A percentile compares a stretch with the other conserved stretches of the same genome.
Conservation (phyloP, 2,329 filamentous ascomycete species). For the Thelonectria blattea region DNA sequence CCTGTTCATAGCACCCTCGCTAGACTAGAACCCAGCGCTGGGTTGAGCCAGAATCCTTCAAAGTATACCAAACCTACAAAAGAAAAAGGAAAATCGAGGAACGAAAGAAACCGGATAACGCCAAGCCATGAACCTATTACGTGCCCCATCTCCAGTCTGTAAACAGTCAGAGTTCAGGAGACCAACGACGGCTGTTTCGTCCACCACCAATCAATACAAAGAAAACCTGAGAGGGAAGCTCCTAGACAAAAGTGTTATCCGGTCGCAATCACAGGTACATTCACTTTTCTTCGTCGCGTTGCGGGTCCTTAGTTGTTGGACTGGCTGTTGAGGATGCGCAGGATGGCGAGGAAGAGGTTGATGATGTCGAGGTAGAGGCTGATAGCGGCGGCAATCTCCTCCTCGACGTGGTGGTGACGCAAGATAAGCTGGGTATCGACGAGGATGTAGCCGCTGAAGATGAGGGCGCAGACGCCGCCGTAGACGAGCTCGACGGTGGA, state of each 20-base stretch:
- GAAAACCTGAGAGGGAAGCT: background rate
- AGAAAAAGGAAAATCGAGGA: background rate
- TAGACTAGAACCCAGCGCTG: background rate
- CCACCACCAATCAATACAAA: background rate
- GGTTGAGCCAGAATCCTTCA: background rate
- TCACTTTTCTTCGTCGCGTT: background rate
- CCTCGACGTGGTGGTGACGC: slow-evolving; percentile 95
- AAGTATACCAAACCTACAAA: background rate
- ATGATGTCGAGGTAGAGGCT: slow-evolving; percentile 95
- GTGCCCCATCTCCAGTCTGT: slow-evolving; percentile 6
- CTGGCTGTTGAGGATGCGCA: slow-evolving; percentile 96
- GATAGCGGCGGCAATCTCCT: slow-evolving; percentile 95
- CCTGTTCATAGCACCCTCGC: too few relatives aligned
- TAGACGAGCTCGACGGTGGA: slow-evolving; percentile 86
- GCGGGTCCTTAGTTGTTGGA: slow-evolving; percentile 74
- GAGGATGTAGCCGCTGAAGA: slow-evolving; percentile 94
- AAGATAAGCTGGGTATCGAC: slow-evolving; percentile 96
- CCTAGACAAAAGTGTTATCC: background rate
- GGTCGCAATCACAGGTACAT: background rate
- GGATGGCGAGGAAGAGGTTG: slow-evolving; percentile 94
- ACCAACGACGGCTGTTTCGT: background rate
- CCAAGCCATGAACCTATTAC: slow-evolving; percentile 8
- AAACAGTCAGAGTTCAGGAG: background rate
- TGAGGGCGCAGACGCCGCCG: slow-evolving; percentile 78
- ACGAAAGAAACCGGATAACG: slow-evolving; percentile 14